Conservation (phyloP, 2,329 filamentous ascomycete species). For the Colletotrichum abscissum region DNA sequence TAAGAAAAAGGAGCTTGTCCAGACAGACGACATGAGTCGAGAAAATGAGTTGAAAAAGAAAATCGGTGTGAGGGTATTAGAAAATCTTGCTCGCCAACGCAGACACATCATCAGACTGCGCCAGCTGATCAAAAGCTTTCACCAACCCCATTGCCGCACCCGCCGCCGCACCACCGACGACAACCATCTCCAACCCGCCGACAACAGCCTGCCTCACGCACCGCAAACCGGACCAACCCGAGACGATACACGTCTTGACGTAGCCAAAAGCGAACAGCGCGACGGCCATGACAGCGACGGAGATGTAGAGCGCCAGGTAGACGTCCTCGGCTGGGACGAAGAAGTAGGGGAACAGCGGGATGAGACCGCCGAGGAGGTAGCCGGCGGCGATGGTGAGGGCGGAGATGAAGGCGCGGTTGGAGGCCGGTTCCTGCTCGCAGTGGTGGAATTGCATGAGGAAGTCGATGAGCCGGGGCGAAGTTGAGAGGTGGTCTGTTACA, state of each 20-base stretch:
- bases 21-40: neutral
- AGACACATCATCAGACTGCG: conserved; percentile 22
- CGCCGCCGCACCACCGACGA: conserved; percentile 51
- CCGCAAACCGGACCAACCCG: conserved; percentile 34
- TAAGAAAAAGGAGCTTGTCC: neutral
- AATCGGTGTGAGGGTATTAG: neutral
- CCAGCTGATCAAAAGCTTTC: conserved; percentile 37
- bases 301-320: conserved; percentile 65
- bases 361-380: conserved; percentile 77
- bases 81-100: conserved; percentile 20
- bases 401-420: conserved; percentile 61
- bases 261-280: conserved; percentile 75
- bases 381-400: conserved; percentile 75
- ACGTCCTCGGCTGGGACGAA: conserved; percentile 55
- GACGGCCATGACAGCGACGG: conserved; percentile 69
- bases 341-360: conserved; percentile 79
- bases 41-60: neutral
- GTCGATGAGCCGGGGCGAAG: conserved; percentile 57
- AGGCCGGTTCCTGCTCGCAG: conserved; percentile 56
- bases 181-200: conserved; percentile 52
- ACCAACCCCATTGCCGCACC: conserved; percentile 53
- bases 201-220: conserved; percentile 36
- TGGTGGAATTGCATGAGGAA: conserved; percentile 72
- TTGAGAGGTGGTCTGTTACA: conserved; percentile 33
- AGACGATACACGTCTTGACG: conserved; percentile 66